These are phyloP conservation scores for Epichloe festucae DNA, from an alignment of 2,329 filamentous ascomycete species.

Conservation along the genomic window DNA sequence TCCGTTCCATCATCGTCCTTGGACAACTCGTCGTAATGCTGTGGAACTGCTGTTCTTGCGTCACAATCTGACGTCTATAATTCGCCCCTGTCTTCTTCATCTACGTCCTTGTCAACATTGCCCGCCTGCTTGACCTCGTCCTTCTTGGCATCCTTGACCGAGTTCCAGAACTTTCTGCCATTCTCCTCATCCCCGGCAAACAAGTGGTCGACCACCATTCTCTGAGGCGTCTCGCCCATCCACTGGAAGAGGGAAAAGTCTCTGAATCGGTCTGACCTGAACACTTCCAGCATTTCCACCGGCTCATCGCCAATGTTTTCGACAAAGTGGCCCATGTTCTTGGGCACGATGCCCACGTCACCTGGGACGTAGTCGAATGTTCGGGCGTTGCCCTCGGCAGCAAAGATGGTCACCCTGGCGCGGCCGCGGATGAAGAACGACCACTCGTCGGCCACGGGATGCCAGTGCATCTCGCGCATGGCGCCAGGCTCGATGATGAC, in stretches of 20 bases:
- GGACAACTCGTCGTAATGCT: too few species aligned
- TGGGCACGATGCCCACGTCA: conserved; percentile 65
- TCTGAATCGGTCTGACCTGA: conserved; percentile 56
- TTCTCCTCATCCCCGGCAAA: conserved; percentile 49
- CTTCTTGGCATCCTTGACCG: conserved; percentile 49
- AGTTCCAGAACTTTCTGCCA: conserved; percentile 48
- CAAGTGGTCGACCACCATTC: conserved; percentile 52
- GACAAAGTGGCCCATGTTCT: conserved; percentile 69
- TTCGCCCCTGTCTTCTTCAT: background rate
- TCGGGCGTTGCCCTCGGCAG: conserved; percentile 51
- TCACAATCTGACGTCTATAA: background rate
- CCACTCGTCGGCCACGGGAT: conserved; percentile 69
- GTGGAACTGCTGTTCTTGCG: too few species aligned
- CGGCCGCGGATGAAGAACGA: conserved; percentile 63
- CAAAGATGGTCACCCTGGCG: conserved; percentile 64
- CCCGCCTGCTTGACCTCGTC: conserved; percentile 28
- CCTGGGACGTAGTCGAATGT: conserved; percentile 67
- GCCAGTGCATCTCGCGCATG: conserved; percentile 73
- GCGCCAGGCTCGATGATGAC: conserved; percentile 59
- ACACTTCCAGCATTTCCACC: conserved; percentile 64
- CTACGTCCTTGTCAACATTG: background rate
- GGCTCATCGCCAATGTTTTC: conserved; percentile 71
- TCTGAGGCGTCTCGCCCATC: conserved; percentile 58
- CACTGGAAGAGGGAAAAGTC: conserved; percentile 66
- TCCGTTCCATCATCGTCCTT: too few species aligned